Percentiles rank a stretch among this genome's conserved stretches.
phyloP scores from a whole-genome alignment of 1,284 basidiomycete species.

The Thelephora terrestris region DNA sequence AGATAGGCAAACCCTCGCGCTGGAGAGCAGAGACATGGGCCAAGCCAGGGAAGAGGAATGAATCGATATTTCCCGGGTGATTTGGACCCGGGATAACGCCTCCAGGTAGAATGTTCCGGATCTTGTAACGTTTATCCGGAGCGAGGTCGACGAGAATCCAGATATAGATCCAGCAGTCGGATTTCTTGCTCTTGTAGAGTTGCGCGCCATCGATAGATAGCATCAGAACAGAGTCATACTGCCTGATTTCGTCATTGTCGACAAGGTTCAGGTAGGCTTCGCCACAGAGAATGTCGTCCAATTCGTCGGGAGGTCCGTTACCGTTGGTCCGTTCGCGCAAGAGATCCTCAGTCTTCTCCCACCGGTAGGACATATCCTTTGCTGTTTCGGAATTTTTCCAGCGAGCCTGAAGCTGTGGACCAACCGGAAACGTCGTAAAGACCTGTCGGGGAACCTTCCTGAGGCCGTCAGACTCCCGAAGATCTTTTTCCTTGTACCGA shows the following conservation, averaged over 20 bases:
- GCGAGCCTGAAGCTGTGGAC: conserved; percentile 16
- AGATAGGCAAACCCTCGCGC: too few relatives aligned
- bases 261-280: too few relatives aligned
- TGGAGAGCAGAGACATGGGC: too few relatives aligned
- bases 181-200: conserved; percentile 6
- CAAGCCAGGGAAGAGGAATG: conserved; percentile 26
- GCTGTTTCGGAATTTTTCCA: conserved; percentile 9
- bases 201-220: conserved; percentile 6
- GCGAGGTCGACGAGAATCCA: conserved; percentile 13
- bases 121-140: conserved; percentile 17
- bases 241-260: conserved; percentile 13
- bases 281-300: too few relatives aligned
- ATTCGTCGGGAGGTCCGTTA: neutral
- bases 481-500: too few relatives aligned
- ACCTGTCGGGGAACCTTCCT: conserved; percentile 10
- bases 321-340: conserved; percentile 4
- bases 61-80: conserved; percentile 26
- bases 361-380: conserved; percentile 10
- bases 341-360: too few relatives aligned
- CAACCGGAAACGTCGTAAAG: conserved; percentile 19
- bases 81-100: conserved; percentile 23
- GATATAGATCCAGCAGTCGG: too few relatives aligned
- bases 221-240: conserved; percentile 7
- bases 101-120: conserved; percentile 15
- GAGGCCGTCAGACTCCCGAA: conserved; percentile 6